Conservation (phyloP, 2,329 filamentous ascomycete genomes). For the Ceratocystis cubensis region DNA sequence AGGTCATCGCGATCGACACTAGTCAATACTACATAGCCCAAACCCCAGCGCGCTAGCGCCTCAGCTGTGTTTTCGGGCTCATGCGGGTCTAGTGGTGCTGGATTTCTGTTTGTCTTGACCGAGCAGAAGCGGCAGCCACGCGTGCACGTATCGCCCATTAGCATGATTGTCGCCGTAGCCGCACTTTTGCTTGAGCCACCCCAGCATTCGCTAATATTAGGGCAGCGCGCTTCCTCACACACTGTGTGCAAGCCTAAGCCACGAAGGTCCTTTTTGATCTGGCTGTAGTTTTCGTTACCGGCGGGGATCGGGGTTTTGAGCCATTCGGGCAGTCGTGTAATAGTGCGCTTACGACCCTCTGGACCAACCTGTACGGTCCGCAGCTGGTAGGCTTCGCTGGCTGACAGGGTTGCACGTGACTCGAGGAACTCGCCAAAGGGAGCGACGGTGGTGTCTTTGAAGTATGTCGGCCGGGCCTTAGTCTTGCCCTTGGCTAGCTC, state of each 20-base stretch:
- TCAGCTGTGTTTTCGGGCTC: constrained; percentile 96
- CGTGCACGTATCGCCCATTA: constrained; percentile 98
- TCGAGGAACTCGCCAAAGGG: constrained; percentile 47
- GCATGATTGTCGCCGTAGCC: constrained; percentile 95
- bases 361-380: constrained; percentile 53
- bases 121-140: constrained; percentile 93
- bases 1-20: constrained; percentile 90
- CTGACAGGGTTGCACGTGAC: constrained; percentile 33
- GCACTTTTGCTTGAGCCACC: constrained; percentile 77
- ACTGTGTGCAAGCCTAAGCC: constrained; percentile 88
- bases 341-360: constrained; percentile 48
- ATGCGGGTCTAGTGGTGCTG: constrained; percentile 76
- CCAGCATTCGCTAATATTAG: constrained; percentile 98
- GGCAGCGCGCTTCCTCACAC: constrained; percentile 93
- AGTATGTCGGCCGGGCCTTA: constrained; percentile 38
- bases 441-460: constrained; percentile 46
- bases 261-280: constrained; percentile 85
- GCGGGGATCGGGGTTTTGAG: constrained; percentile 90
- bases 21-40: constrained; percentile 92
- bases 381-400: constrained; percentile 46
- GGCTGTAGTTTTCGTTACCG: constrained; percentile 71
- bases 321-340: constrained; percentile 76
- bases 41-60: constrained; percentile 78
- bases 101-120: constrained; percentile 72
- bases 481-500: constrained; percentile 29